These are phyloP conservation scores for Ophiostoma australiae DNA, from an alignment of 2,329 filamentous ascomycete genomes.

Conservation along the genomic window DNA sequence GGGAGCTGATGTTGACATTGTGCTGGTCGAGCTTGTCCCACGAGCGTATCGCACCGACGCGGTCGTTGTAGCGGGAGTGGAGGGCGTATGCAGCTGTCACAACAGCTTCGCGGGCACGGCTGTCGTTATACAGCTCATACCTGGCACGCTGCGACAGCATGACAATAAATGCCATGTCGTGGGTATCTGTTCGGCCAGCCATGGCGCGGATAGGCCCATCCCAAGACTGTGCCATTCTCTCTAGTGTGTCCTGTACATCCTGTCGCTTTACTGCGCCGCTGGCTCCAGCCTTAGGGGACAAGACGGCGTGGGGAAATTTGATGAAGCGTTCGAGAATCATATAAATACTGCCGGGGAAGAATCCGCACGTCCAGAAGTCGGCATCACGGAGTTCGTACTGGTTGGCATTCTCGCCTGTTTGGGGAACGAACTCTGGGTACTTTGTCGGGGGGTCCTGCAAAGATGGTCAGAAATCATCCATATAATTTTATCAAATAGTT, in stretches of 20 bases:
- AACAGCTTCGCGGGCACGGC: conserved; percentile 39
- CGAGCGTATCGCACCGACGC: conserved; percentile 45
- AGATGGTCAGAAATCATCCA: not conserved
- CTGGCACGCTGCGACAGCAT: conserved; percentile 45
- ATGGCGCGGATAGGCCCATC: conserved; percentile 36
- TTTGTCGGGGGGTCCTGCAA: conserved; percentile 24
- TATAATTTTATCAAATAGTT: not conserved
- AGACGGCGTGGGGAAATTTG: conserved; percentile 31
- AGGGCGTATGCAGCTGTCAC: conserved; percentile 42
- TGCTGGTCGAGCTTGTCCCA: conserved; percentile 42
- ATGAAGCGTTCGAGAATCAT: conserved; percentile 34
- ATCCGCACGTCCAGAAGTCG: conserved; percentile 38
- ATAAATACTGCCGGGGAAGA: conserved; percentile 39
- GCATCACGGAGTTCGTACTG: conserved; percentile 28
- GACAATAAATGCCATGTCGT: conserved; percentile 53
- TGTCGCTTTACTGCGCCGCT: conserved; percentile 21
- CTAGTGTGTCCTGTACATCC: conserved; percentile 29
- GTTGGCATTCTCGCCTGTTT: conserved; percentile 26
- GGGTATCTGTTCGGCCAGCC: conserved; percentile 44
- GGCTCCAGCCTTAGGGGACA: conserved; percentile 21
- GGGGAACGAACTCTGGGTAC: conserved; percentile 30
- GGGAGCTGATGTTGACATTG: conserved; percentile 33
- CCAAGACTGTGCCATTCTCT: conserved; percentile 33
- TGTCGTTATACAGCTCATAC: conserved; percentile 39
- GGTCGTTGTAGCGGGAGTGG: conserved; percentile 39